These are phyloP conservation scores for Leptographium procerum DNA, from an alignment of 2,329 filamentous ascomycete genomes.

Conservation along the genomic window DNA sequence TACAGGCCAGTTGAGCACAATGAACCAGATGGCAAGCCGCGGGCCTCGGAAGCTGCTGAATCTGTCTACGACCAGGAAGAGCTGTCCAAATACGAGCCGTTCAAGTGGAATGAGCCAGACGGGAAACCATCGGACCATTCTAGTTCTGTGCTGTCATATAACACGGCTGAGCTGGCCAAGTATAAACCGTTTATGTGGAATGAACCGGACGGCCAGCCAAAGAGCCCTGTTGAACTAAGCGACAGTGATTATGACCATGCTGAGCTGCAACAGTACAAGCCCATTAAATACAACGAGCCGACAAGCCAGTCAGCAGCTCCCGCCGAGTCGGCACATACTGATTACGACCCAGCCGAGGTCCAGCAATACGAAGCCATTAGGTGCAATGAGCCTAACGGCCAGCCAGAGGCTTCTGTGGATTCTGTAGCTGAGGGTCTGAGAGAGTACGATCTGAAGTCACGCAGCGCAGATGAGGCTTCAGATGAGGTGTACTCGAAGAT, in stretches of 20 bases:
- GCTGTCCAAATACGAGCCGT: constrained; percentile 12
- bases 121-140: not conserved
- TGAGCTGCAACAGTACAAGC: constrained; percentile 24
- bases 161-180: constrained; percentile 10
- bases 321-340: too few species aligned
- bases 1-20: constrained; percentile 23
- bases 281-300: constrained; percentile 24
- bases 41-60: constrained; percentile 2
- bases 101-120: constrained; percentile 12
- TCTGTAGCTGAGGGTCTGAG: constrained; percentile 22
- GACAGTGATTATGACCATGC: constrained; percentile 24
- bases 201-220: constrained; percentile 11
- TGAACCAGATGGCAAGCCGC: constrained; percentile 15
- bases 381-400: not conserved
- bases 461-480: constrained; percentile 10
- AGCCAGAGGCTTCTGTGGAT: constrained; percentile 13
- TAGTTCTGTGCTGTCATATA: not conserved
- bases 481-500: constrained; percentile 19
- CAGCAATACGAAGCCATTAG: not conserved
- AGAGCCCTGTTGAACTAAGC: not conserved
- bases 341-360: not conserved
- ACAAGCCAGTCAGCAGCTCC: too few species aligned
- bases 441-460: constrained; percentile 23
- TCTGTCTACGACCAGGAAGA: constrained; percentile 5
- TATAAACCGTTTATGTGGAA: constrained; percentile 3